Evolutionary conservation across 1,284 basidiomycete genomes (phyloP), one percentile per base, ranked within the genome.

Genomic region (Pseudozyma thailandica): DNA sequence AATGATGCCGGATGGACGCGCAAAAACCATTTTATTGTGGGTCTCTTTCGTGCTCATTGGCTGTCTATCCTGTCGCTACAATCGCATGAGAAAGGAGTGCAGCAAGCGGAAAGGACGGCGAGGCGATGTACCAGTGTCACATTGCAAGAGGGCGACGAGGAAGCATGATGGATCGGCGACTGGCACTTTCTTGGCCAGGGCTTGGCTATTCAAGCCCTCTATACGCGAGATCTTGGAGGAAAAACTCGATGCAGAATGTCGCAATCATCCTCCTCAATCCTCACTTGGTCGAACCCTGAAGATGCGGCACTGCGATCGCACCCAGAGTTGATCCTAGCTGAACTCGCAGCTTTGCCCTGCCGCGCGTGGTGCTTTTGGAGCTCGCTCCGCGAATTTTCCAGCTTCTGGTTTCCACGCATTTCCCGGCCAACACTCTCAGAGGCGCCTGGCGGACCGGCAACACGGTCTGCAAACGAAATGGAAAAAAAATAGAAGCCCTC

Each of bases 301-400:
- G 12, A 9, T 25, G 30, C 25, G 37, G 30, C 20, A 27, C 20
- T 30, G 20, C 2, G 25, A 37, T 37, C 42, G 37, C 52, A 58
- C 54, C 61, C 61, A 55, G 61, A 51, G 41, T 59, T 55, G 57
- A 59, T 25, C n/a, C 48, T 59, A 51, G 63, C 52, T 65, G 56
- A 65, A 65, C 62, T n/a, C 44, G 41, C 33, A 7, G n/a, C 13
- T 9, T 23, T 7, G 38, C 33, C n/a, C n/a, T 35, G 13, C n/a
- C n/a, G 30, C 30, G 30, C 30, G 30, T 31, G 30, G 8, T 31
- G 30, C 30, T 31, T 7, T 15, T 31, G 30, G 8, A 8, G 30
- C 30, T 31, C 8, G 8, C 15, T 7, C 30, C 15, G 30, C 30
- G 30, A 7, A 8, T 15, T 31, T 31, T n/a, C n/a, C n/a, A n/a